Conservation (phyloP, 139 green algal genomes). For the Micractinium sp. region DNA sequence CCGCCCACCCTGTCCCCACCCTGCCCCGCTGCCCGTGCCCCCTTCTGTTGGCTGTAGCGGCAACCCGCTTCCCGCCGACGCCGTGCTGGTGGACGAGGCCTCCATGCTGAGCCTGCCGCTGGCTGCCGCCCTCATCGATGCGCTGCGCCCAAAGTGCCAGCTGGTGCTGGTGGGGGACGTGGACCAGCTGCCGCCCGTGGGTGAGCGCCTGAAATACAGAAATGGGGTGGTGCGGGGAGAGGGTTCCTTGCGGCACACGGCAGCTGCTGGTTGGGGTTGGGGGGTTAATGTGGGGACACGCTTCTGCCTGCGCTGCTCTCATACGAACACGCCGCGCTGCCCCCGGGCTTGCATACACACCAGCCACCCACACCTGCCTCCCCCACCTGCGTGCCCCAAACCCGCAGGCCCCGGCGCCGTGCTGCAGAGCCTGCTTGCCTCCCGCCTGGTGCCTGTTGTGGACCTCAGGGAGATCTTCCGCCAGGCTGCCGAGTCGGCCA, state of each 20-base stretch:
- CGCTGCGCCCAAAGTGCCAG: conserved; percentile 55
- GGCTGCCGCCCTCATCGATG: conserved; percentile 69
- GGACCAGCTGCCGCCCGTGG: conserved; percentile 88
- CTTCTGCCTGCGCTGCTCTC: background rate
- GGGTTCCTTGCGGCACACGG: too few species aligned
- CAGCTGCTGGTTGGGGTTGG: too few species aligned
- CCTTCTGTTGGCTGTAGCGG: conserved; percentile 5
- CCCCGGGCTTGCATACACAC: background rate
- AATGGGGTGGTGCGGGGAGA: too few species aligned
- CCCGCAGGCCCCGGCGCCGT: conserved; percentile 71
- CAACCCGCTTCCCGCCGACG: conserved; percentile 53
- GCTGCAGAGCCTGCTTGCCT: conserved; percentile 60
- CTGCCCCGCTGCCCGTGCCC: conserved; percentile 34
- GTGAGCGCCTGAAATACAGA: conserved; percentile 45
- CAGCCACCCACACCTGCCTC: background rate
- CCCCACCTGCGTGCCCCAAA: conserved; percentile 6
- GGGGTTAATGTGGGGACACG: too few species aligned
- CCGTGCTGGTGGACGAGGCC: conserved; percentile 83
- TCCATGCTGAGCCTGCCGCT: conserved; percentile 86
- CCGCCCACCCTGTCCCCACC: background rate
- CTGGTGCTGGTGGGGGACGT: conserved; percentile 88
- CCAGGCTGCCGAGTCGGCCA: conserved; percentile 62
- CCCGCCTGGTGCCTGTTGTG: conserved; percentile 60
- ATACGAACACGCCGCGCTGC: background rate
- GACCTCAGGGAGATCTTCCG: conserved; percentile 81